Conservation (phyloP, 139 green algal genomes). For the Mesotaenium endlicherianum region DNA sequence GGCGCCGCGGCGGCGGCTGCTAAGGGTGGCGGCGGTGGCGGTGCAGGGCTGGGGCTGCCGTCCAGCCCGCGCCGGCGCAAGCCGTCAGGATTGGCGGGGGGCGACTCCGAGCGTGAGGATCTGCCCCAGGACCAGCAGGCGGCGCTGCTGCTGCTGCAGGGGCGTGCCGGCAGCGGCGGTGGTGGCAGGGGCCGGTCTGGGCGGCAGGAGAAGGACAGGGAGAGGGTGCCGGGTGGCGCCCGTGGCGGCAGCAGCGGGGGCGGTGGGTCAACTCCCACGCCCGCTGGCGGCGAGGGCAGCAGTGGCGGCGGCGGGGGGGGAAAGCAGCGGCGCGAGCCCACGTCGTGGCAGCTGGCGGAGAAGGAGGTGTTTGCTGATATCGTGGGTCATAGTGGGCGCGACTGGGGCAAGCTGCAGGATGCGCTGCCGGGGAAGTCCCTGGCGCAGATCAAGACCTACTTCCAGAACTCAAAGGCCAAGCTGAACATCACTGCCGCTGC, state of each 20-base stretch:
- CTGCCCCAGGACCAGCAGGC: too few species aligned
- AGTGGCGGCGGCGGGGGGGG: neutral
- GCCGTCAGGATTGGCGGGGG: too few species aligned
- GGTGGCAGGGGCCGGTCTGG: neutral
- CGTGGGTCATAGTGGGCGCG: conserved; percentile 55
- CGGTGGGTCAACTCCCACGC: too few species aligned
- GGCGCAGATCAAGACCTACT: conserved; percentile 76
- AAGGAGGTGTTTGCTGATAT: conserved; percentile 13
- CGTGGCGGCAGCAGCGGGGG: neutral
- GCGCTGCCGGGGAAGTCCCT: conserved; percentile 68
- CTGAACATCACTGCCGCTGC: conserved; percentile 3
- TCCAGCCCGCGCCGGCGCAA: too few species aligned
- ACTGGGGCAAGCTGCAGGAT: conserved; percentile 63
- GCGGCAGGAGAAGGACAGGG: neutral
- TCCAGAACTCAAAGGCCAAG: conserved; percentile 77
- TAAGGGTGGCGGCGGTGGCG: too few species aligned
- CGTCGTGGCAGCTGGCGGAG: neutral
- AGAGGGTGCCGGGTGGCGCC: neutral
- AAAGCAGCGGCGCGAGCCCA: conserved; percentile 6
- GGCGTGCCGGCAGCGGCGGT: neutral
- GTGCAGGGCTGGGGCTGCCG: too few species aligned
- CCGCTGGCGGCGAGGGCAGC: neutral
- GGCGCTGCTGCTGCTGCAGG: neutral
- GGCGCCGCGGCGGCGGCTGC: too few species aligned
- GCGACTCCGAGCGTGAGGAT: too few species aligned